Evolutionary conservation across 129 eudicot genomes (phyloP).

Genomic region (Mikania micrantha): DNA sequence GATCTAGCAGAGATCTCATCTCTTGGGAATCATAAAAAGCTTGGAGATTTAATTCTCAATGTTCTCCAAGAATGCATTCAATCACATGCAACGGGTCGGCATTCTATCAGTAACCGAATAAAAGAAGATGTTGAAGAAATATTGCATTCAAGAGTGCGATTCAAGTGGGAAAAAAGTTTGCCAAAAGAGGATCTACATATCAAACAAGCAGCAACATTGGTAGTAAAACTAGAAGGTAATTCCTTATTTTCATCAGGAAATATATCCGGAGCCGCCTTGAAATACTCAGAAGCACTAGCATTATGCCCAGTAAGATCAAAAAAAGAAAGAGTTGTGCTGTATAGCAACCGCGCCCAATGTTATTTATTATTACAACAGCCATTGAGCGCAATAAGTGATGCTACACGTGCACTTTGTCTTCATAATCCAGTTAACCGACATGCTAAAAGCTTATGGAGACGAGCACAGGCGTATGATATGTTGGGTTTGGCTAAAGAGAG

Average conservation of each 20-base stretch:
- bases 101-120: conserved; percentile 42
- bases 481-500: conserved; percentile 90
- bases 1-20: conserved; percentile 84
- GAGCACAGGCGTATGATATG: conserved; percentile 98
- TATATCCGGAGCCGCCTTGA: conserved; percentile 84
- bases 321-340: conserved; percentile 81
- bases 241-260: conserved; percentile 84
- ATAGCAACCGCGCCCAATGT: conserved; percentile 95
- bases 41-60: conserved; percentile 78
- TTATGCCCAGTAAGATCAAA: conserved; percentile 85
- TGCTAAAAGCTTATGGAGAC: conserved; percentile 95
- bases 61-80: conserved; percentile 82
- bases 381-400: conserved; percentile 76
- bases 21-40: conserved; percentile 84
- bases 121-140: conserved; percentile 70
- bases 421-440: conserved; percentile 93
- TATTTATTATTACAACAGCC: conserved; percentile 86
- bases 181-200: conserved; percentile 98
- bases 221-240: conserved; percentile 91
- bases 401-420: conserved; percentile 89
- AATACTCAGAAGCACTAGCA: conserved; percentile 82
- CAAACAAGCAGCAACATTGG: conserved; percentile 93
- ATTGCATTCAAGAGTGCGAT: conserved; percentile 48
- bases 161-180: conserved; percentile 81
- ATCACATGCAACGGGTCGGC: conserved; percentile 60